Conservation (phyloP, 306 rosid species). For the Cucumis melo region DNA sequence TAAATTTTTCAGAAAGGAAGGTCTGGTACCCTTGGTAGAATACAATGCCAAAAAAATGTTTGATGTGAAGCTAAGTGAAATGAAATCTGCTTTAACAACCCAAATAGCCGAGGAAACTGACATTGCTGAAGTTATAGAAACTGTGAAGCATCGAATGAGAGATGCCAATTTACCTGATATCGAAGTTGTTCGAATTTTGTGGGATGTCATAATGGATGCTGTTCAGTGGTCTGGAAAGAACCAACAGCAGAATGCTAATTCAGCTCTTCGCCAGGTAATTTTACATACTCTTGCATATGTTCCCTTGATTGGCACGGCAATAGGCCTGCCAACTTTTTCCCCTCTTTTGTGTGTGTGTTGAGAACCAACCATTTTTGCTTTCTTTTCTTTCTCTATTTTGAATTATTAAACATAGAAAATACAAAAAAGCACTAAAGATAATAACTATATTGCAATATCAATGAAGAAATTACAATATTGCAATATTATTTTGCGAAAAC, state of each 20-base stretch:
- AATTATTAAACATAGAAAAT: too few species aligned
- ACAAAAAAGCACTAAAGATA: too few species aligned
- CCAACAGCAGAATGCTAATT: slow-evolving; percentile 97
- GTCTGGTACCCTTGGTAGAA: slow-evolving; percentile 75
- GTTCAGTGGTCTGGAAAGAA: slow-evolving; percentile 99
- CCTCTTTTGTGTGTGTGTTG: not conserved
- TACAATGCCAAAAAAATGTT: slow-evolving; percentile 94
- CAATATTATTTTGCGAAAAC: too few species aligned
- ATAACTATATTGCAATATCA: too few species aligned
- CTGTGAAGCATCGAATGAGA: slow-evolving; percentile 76
- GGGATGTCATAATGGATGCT: slow-evolving; percentile 99
- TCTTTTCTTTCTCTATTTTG: too few species aligned
- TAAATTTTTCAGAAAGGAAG: slow-evolving; percentile 69
- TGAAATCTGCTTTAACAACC: slow-evolving; percentile 87
- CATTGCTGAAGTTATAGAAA: slow-evolving; percentile 88
- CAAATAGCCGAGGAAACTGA: slow-evolving; percentile 91
- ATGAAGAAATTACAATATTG: too few species aligned
- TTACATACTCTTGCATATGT: not conserved
- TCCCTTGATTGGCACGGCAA: not conserved
- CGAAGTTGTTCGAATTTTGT: slow-evolving; percentile 67
- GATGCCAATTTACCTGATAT: slow-evolving; percentile 87
- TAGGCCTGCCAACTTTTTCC: not conserved
- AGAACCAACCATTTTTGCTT: not conserved
- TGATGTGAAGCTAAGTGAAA: slow-evolving; percentile 88
- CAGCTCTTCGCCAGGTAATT: slow-evolving; percentile 91